These are phyloP conservation scores for Leccinum truebloodii DNA, from an alignment of 768 basidiomycete species.

Conservation along the genomic window DNA sequence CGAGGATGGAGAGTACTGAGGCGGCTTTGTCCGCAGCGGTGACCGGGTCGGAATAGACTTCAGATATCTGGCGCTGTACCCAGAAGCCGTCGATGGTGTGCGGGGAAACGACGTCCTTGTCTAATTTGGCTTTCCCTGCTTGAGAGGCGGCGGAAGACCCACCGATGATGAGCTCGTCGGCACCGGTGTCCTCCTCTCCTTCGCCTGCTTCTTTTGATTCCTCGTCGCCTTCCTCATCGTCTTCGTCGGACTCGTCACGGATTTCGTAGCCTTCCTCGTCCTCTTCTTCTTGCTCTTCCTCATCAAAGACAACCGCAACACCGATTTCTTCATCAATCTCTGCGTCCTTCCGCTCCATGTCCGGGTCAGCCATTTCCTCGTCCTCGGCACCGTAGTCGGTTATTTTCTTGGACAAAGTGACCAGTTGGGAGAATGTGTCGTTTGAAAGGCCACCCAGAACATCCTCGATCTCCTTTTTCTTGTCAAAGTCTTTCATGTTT, in stretches of 20 bases:
- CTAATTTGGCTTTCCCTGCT: conserved; percentile 51
- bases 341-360: conserved; percentile 77
- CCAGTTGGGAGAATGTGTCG: conserved; percentile 80
- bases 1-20: conserved; percentile 79
- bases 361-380: conserved; percentile 74
- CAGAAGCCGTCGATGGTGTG: conserved; percentile 96
- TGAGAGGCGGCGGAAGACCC: conserved; percentile 55
- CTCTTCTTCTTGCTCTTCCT: conserved; percentile 94
- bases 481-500: conserved; percentile 91
- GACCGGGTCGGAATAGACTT: conserved; percentile 91
- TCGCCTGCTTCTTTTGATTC: conserved; percentile 45
- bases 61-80: conserved; percentile 93
- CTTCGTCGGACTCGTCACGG: conserved; percentile 77
- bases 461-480: conserved; percentile 90
- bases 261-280: conserved; percentile 90
- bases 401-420: conserved; percentile 89
- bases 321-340: conserved; percentile 96
- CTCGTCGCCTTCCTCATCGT: conserved; percentile 56
- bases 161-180: conserved; percentile 80
- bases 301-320: conserved; percentile 98
- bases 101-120: conserved; percentile 82
- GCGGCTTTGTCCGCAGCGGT: conserved; percentile 92
- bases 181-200: conserved; percentile 47
- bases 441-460: conserved; percentile 62
- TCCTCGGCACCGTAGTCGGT: conserved; percentile 94